Conservation (phyloP, 169 alveolate genomes). For the Plasmodium gallinaceum region DNA sequence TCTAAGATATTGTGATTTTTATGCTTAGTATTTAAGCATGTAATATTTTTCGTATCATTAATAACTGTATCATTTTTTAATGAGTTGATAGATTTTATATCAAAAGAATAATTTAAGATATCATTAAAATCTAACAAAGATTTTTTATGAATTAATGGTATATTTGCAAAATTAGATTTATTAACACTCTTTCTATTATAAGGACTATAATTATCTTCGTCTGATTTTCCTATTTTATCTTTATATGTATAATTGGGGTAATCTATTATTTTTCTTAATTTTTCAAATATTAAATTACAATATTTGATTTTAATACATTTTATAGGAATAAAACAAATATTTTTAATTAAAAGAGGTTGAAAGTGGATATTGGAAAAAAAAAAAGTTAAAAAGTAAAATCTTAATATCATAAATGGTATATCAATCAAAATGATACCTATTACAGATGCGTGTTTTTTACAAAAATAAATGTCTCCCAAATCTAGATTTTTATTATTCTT, state of each 20-base stretch:
- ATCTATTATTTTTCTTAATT: conserved; percentile 29
- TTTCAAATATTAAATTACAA: conserved; percentile 43
- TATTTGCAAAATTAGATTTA: not conserved
- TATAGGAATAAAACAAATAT: conserved; percentile 59
- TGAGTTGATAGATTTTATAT: conserved; percentile 7
- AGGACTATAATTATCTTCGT: conserved; percentile 3
- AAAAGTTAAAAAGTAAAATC: conserved; percentile 46
- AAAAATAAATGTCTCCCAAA: conserved; percentile 56
- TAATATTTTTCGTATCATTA: too few species aligned
- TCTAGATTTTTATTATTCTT: conserved; percentile 64
- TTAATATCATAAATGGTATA: conserved; percentile 53
- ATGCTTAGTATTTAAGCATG: not conserved
- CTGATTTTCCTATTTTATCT: not conserved
- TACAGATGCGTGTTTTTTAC: conserved; percentile 69
- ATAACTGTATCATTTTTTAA: not conserved
- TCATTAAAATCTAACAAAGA: not conserved
- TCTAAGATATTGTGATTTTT: not conserved
- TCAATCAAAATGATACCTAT: conserved; percentile 51
- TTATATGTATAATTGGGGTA: conserved; percentile 8
- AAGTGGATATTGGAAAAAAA: conserved; percentile 43
- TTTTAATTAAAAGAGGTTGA: conserved; percentile 61
- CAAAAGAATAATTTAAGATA: conserved; percentile 14
- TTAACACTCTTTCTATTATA: not conserved
- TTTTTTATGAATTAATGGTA: conserved; percentile 9
- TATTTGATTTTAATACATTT: conserved; percentile 43